Conservation (phyloP, 2,329 filamentous ascomycete genomes). For the Penicillium paneum region DNA sequence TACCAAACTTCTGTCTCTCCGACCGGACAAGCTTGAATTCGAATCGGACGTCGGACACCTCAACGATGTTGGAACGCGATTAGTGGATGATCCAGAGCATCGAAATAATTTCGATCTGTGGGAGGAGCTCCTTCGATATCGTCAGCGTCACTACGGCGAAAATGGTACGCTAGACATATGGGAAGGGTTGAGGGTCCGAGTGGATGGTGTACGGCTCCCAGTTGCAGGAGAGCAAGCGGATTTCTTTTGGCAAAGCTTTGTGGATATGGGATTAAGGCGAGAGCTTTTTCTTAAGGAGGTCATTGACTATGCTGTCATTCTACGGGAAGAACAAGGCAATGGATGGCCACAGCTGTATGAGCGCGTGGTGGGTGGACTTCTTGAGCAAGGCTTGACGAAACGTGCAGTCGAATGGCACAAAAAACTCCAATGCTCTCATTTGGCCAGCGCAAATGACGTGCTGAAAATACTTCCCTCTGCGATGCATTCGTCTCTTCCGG, state of each 20-base stretch:
- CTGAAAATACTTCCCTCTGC: slow-evolving; percentile 29
- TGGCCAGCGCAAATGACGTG: slow-evolving; percentile 32
- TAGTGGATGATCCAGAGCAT: slow-evolving; percentile 36
- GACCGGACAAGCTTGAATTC: slow-evolving; percentile 37
- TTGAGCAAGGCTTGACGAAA: slow-evolving; percentile 28
- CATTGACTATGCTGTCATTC: slow-evolving; percentile 37
- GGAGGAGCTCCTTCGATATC: slow-evolving; percentile 45
- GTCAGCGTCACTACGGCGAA: slow-evolving; percentile 44
- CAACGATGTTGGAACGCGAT: slow-evolving; percentile 33
- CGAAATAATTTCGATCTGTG: slow-evolving; percentile 43
- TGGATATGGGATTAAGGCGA: slow-evolving; percentile 35
- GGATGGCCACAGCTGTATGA: slow-evolving; percentile 39
- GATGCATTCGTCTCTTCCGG: slow-evolving; percentile 17
- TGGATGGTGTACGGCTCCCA: slow-evolving; percentile 34
- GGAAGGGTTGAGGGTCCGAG: slow-evolving; percentile 35
- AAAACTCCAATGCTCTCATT: slow-evolving; percentile 33
- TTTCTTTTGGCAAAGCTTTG: slow-evolving; percentile 43
- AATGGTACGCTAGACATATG: slow-evolving; percentile 43
- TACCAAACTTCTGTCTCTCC: slow-evolving; percentile 23
- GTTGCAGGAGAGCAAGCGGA: slow-evolving; percentile 37
- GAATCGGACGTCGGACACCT: slow-evolving; percentile 43
- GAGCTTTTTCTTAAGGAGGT: slow-evolving; percentile 35
- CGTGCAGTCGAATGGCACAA: slow-evolving; percentile 40
- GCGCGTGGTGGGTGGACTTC: slow-evolving; percentile 37
- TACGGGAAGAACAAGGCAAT: slow-evolving; percentile 40